Evolutionary conservation across 129 eudicot genomes (phyloP).

Genomic region (Mikania micrantha): DNA sequence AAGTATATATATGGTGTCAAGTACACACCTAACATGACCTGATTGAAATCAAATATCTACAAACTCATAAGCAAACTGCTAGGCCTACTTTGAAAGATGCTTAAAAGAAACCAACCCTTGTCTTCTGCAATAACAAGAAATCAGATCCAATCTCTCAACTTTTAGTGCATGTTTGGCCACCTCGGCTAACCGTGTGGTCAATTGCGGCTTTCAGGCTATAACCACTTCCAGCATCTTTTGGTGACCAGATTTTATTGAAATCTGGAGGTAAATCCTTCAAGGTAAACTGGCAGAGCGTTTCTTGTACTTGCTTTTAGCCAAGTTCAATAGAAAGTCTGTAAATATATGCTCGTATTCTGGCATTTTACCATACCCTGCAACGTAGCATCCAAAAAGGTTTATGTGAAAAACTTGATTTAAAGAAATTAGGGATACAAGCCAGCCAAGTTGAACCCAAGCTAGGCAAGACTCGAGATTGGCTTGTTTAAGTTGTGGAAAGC

Average conservation of each 20-base stretch:
- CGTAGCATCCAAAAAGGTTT: background rate
- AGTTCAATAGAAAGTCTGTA: background rate
- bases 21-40: constrained; percentile 11
- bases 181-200: constrained; percentile 1
- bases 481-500: too few species aligned
- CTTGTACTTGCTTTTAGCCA: background rate
- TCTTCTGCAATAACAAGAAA: background rate
- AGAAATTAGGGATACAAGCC: too few species aligned
- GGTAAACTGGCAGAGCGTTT: background rate
- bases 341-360: background rate
- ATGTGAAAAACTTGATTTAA: too few species aligned
- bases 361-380: background rate
- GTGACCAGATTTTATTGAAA: constrained; percentile 11
- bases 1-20: background rate
- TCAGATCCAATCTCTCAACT: background rate
- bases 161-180: constrained; percentile 8
- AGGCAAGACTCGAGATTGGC: too few species aligned
- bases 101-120: background rate
- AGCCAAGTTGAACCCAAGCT: too few species aligned
- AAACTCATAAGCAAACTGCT: constrained; percentile 22
- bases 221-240: constrained; percentile 9
- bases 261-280: background rate
- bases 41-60: constrained; percentile 22
- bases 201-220: constrained; percentile 5
- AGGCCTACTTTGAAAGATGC: constrained; percentile 1